These are phyloP conservation scores for Peronospora destructor DNA, from an alignment of 352 stramenopile species.

Conservation along the genomic window DNA sequence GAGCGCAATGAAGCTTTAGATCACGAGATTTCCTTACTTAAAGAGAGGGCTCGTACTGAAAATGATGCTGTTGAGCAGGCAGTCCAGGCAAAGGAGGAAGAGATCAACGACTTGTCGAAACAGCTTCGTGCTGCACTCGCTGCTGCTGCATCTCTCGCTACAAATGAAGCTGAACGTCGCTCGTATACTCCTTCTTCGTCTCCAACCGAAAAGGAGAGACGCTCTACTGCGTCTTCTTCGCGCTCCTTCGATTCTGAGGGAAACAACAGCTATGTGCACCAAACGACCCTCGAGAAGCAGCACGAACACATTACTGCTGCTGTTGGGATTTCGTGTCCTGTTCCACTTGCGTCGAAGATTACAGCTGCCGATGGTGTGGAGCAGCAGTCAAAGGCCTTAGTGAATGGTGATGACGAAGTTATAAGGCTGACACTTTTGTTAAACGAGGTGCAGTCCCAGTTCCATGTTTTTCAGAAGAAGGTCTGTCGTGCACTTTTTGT, in stretches of 20 bases:
- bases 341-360: constrained; percentile 31
- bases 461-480: constrained; percentile 45
- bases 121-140: constrained; percentile 41
- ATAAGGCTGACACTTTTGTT: constrained; percentile 39
- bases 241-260: constrained; percentile 28
- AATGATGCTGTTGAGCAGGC: constrained; percentile 35
- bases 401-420: constrained; percentile 36
- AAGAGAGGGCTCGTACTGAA: constrained; percentile 34
- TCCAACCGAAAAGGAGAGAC: constrained; percentile 33
- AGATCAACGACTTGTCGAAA: constrained; percentile 41
- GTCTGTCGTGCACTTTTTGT: constrained; percentile 9
- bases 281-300: constrained; percentile 27
- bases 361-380: constrained; percentile 5
- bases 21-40: constrained; percentile 25
- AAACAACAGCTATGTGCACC: constrained; percentile 31
- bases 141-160: constrained; percentile 21
- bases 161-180: constrained; percentile 19
- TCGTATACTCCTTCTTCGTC: constrained; percentile 24
- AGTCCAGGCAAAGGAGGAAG: constrained; percentile 44
- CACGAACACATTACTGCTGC: constrained; percentile 35
- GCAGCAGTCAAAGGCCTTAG: constrained; percentile 21
- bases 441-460: constrained; percentile 36
- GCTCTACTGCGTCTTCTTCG: constrained; percentile 36
- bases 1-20: constrained; percentile 31
- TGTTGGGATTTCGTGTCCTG: constrained; percentile 39